Base-by-base conservation (phyloP, 768 basidiomycete species). In the Nidularia sp. region DNA sequence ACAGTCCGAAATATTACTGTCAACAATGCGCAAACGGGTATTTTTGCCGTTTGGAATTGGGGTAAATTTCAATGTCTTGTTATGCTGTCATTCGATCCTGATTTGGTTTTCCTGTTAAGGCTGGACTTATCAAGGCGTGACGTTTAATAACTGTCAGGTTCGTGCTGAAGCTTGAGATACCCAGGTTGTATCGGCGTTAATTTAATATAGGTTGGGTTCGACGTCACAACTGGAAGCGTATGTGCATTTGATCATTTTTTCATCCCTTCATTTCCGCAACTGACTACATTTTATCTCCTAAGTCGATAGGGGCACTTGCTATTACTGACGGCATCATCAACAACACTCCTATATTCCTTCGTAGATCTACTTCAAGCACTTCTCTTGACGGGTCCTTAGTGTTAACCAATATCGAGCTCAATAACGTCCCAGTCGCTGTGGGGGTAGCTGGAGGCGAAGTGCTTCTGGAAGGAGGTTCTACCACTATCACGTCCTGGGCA, bases 401-500 rank as follows among this genome's bases (percentile, higher is more conserved):
- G 9, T 68, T 89, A 45, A 85, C 85, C 66, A 88, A 88, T 65
- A 71, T 80, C 48, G 67, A 70, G 49, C 74, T 88, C 50, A 76
- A 56, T 49, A 85, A 85, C 56, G 85, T 87, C 8, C 73, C 78
- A 6, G 76, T 72, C 12, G 85, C 80, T 4, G 83, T 91, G 25
- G 81, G 77, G 6, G 76, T 84, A 41, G 71, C 66, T 4, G 71
- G 71, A 31, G 84, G 84, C 4, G 64, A 65, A 5, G 71, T 71
- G 4, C 74, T 86, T 5, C 77, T 89, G 10, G 61, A 65, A n/a
- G 88, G 88, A 22, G 83, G 83, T 18, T 80, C 80, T 2, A 80
- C 62, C 10, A 80, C 77, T 0, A 84, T 88, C 58, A 60, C 70
- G 0, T 79, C 84, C 9, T 92, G 90, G 90, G 88, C 74, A 1